These are phyloP conservation scores for Hanseniaspora jakobsenii DNA, from an alignment of 805 yeast genomes.

Conservation along the genomic window DNA sequence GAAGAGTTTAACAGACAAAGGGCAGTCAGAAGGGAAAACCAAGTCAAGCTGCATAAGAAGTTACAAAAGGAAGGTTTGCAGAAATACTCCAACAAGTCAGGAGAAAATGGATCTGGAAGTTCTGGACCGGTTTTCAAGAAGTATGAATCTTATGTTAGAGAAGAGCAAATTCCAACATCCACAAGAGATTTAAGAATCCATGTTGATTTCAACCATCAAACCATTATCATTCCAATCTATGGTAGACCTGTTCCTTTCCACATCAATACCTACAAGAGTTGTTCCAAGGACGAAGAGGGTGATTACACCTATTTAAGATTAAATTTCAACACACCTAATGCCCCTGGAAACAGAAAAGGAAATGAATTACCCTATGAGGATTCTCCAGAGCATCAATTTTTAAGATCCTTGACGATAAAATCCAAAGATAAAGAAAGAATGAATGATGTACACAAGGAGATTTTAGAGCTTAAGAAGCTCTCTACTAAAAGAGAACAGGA, in stretches of 20 bases:
- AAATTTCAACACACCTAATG: slow-evolving; percentile 89
- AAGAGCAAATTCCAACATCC: slow-evolving; percentile 74
- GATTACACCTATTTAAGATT: slow-evolving; percentile 82
- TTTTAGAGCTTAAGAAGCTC: slow-evolving; percentile 83
- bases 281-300: slow-evolving; percentile 92
- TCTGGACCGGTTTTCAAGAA: slow-evolving; percentile 68
- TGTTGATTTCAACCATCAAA: slow-evolving; percentile 78
- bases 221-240: slow-evolving; percentile 77
- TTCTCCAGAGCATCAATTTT: slow-evolving; percentile 70
- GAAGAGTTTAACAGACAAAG: slow-evolving; percentile 57
- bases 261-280: slow-evolving; percentile 84
- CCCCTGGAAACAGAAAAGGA: slow-evolving; percentile 55
- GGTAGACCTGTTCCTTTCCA: slow-evolving; percentile 98
- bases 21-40: slow-evolving; percentile 69
- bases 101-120: slow-evolving; percentile 34
- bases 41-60: slow-evolving; percentile 68
- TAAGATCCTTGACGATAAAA: slow-evolving; percentile 76
- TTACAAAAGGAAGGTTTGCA: slow-evolving; percentile 78
- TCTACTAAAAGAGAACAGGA: slow-evolving; percentile 84
- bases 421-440: slow-evolving; percentile 84
- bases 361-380: slow-evolving; percentile 87
- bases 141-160: slow-evolving; percentile 89
- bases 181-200: slow-evolving; percentile 77
- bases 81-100: slow-evolving; percentile 69
- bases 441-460: slow-evolving; percentile 78